Conservation (phyloP, 345 rosid genomes). For the Camelina sativa region DNA sequence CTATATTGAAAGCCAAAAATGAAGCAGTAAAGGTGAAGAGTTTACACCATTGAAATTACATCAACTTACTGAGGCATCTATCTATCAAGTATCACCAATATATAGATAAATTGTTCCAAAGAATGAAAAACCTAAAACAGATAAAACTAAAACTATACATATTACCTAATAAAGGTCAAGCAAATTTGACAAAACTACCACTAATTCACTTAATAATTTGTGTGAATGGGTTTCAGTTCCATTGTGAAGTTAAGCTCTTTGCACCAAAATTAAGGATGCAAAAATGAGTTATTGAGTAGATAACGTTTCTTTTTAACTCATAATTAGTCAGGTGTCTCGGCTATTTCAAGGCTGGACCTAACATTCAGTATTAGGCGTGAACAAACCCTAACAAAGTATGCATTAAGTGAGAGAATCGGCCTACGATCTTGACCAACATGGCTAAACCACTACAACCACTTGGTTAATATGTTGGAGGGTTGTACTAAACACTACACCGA, state of each 20-base stretch:
- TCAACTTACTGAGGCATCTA: neutral
- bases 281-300: neutral
- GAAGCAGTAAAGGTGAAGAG: neutral
- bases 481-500: neutral
- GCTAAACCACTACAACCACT: neutral
- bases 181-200: constrained; percentile 1
- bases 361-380: constrained; percentile 13
- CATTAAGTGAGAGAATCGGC: constrained; percentile 9
- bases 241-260: constrained; percentile 19
- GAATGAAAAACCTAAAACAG: neutral
- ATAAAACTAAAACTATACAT: neutral
- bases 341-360: neutral
- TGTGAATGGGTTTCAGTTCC: neutral
- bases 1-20: neutral
- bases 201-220: neutral
- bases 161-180: neutral
- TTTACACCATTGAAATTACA: neutral
- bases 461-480: neutral
- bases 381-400: constrained; percentile 8
- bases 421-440: neutral
- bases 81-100: neutral
- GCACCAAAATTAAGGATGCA: constrained; percentile 20
- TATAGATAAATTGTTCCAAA: neutral
- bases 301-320: neutral
- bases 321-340: neutral